These are phyloP conservation scores for Phytophthora citricola DNA, from an alignment of 352 stramenopile species.

Conservation along the genomic window DNA sequence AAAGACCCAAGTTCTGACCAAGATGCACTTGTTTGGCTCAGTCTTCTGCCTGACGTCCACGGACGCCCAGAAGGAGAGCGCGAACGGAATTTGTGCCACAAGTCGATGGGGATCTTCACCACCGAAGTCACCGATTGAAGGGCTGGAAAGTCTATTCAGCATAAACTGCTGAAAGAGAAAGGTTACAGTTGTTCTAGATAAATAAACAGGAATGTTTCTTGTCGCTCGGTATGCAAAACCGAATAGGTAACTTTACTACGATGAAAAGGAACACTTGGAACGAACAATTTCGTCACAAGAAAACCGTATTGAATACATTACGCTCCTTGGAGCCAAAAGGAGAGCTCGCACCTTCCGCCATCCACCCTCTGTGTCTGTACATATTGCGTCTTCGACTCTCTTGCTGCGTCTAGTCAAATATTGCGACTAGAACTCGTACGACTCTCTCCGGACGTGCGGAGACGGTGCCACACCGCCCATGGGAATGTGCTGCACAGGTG, in stretches of 20 bases:
- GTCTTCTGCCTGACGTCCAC: constrained; percentile 24
- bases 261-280: constrained; percentile 1
- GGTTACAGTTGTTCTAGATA: no score
- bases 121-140: constrained; percentile 21
- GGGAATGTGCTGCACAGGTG: constrained; percentile 27
- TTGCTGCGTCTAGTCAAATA: constrained; percentile 11
- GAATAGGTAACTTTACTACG: background rate
- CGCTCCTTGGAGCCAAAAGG: constrained; percentile 26
- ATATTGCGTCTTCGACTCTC: constrained; percentile 13
- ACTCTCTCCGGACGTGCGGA: constrained; percentile 41
- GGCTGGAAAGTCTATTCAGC: constrained; percentile 15
- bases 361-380: constrained; percentile 24
- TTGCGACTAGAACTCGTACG: constrained; percentile 44
- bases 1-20: constrained; percentile 17
- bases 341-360: constrained; percentile 19
- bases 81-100: constrained; percentile 23
- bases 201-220: no score
- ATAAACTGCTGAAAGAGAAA: background rate
- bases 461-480: constrained; percentile 34
- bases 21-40: constrained; percentile 29
- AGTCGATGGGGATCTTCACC: constrained; percentile 16
- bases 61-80: constrained; percentile 9
- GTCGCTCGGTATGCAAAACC: background rate
- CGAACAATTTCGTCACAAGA: constrained; percentile 20
- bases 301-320: constrained; percentile 38